Conservation (phyloP, 306 rosid species). For the Vigna radiata region DNA sequence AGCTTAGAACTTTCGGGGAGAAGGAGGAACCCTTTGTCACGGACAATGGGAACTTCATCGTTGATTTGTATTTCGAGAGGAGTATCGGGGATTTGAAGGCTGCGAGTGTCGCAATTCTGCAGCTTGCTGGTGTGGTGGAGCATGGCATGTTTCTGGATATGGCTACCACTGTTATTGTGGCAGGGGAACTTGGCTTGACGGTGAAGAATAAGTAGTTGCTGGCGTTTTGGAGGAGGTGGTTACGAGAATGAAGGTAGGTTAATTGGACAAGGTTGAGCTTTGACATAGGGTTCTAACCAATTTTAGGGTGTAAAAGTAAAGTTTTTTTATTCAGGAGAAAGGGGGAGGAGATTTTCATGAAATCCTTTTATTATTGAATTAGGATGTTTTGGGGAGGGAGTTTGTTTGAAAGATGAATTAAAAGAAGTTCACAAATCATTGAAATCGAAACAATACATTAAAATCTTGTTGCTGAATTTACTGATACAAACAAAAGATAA, state of each 20-base stretch:
- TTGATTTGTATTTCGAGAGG: conserved; percentile 72
- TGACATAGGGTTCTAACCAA: conserved; percentile 47
- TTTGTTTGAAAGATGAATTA: no score
- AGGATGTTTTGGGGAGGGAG: no score
- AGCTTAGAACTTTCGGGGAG: conserved; percentile 59
- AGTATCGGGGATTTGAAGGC: conserved; percentile 81
- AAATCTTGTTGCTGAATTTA: not conserved
- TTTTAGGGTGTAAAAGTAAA: conserved; percentile 34
- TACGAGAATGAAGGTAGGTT: conserved; percentile 34
- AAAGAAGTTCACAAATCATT: no score
- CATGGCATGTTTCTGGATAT: conserved; percentile 90
- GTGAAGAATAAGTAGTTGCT: conserved; percentile 59
- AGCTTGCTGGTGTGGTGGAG: conserved; percentile 85
- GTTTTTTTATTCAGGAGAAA: conserved; percentile 10
- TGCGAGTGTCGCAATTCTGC: conserved; percentile 75
- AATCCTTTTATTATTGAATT: not conserved
- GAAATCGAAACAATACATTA: no score
- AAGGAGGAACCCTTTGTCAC: conserved; percentile 68
- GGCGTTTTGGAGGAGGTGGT: not conserved
- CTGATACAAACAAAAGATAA: not conserved
- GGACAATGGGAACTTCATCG: conserved; percentile 74
- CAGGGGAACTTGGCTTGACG: conserved; percentile 78
- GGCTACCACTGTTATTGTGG: conserved; percentile 91
- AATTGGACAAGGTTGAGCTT: conserved; percentile 29
- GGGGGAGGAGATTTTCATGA: not conserved